Conservation (phyloP, 371 early-diverging fungal genomes). For the Chytridium lagenaria region DNA sequence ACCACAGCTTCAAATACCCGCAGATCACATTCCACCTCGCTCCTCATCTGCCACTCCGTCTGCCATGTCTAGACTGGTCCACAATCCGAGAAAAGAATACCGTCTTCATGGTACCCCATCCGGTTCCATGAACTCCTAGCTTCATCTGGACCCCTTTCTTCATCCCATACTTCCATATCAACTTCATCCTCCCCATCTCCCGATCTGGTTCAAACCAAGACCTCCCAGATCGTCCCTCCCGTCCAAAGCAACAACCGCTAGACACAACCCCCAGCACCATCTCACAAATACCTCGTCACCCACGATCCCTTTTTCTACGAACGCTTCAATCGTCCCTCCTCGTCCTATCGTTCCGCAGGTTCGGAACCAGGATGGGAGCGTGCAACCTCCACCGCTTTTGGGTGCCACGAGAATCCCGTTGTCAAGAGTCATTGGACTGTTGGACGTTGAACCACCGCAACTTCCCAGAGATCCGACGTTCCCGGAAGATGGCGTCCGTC, state of each 20-base stretch:
- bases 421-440: conserved; percentile 24
- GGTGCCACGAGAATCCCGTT: conserved; percentile 11
- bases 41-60: conserved; percentile 3
- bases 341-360: not conserved
- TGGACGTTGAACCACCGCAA: conserved; percentile 23
- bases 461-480: conserved; percentile 38
- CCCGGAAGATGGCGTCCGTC: conserved; percentile 27
- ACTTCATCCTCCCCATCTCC: not conserved
- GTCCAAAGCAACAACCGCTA: not conserved
- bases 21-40: conserved; percentile 9
- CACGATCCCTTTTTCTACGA: conserved; percentile 23
- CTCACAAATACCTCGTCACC: conserved; percentile 19
- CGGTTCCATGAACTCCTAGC: not conserved
- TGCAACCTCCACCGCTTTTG: not conserved
- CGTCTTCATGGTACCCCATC: not conserved
- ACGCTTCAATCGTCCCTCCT: conserved; percentile 7
- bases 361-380: not conserved
- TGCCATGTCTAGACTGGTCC: conserved; percentile 1
- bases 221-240: conserved; percentile 13
- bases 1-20: not conserved
- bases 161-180: not conserved
- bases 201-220: conserved; percentile 1
- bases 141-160: conserved; percentile 3
- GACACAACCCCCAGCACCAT: not conserved
- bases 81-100: not conserved